These are phyloP conservation scores for Venturia aucupariae DNA, from an alignment of 2,329 filamentous ascomycete species.

Conservation along the genomic window DNA sequence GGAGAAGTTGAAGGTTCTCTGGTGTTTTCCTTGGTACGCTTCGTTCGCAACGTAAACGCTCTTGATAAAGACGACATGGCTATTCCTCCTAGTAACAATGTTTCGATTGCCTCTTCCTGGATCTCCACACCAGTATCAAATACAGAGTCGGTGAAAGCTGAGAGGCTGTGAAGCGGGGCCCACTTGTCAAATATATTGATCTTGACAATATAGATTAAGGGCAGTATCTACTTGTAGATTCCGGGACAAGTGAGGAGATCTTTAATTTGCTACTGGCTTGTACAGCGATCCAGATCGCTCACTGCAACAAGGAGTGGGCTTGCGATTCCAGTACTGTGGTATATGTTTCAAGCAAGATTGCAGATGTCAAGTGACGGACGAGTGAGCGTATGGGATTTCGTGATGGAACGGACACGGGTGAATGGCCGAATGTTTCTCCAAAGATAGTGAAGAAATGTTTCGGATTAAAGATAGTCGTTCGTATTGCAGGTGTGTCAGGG, in stretches of 20 bases:
- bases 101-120: neutral
- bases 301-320: neutral
- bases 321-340: neutral
- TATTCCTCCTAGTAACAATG: neutral
- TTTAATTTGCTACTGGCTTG: neutral
- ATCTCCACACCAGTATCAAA: neutral
- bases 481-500: neutral
- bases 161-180: neutral
- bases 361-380: neutral
- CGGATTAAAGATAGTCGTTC: neutral
- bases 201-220: neutral
- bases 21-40: conserved; percentile 39
- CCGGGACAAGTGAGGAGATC: neutral
- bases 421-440: neutral
- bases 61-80: conserved; percentile 48
- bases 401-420: conserved; percentile 1
- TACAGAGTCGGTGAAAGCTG: neutral
- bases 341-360: conserved; percentile 5
- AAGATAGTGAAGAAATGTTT: neutral
- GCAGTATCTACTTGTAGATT: neutral
- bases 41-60: conserved; percentile 61
- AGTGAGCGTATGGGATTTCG: neutral
- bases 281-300: neutral
- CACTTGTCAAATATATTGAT: neutral
- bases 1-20: conserved; percentile 24